Base-by-base conservation (phyloP, 1,284 basidiomycete species). In the Phellopilus nigrolimitatus region DNA sequence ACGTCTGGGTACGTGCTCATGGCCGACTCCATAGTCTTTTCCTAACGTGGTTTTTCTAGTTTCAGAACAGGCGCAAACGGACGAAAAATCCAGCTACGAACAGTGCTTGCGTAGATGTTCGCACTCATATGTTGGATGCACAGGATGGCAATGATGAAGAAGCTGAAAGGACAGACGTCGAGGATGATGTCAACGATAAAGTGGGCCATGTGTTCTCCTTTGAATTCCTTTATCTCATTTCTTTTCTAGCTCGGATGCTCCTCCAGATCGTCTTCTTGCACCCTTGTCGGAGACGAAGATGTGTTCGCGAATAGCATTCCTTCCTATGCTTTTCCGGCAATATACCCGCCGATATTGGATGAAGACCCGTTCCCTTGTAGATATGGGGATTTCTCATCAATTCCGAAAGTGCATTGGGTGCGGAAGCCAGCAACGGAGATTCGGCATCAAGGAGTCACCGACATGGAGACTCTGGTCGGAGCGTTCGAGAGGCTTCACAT, bases 331-430 rank as follows among this genome's bases (percentile, higher is more conserved):
- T 54, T 5, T 17, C 52, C 52, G 1, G 21, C 21, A 25, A 21
- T 8, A 12, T 54, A 54, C 22, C 52, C 52, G 3, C 52, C 52
- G 1, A 34, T n/a, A n/a, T 42, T 19, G 5, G 10, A 44, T 1
- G 24, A 6, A 9, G 52, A 54, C 22, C 52, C 52, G 1, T 54
- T 54, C 19, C 52, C 47, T 21, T 54, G 47, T 15, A 21, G 47
- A 42, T 30, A n/a, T 25, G 52, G 52, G 0, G 44, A 54, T 25
- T 49, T 54, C 36, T 31, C 42, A 3, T 17, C 1, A 15, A 37
- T 48, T 33, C 3, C 27, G 1, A 39, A 30, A 8, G 13, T 19
- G 0, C 8, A 8, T 8, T 54, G 52, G 52, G 13, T n/a, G 2
- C 24, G 46, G 4, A 19, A 3, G 13, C 30, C 52, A 13, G 17